Base-by-base conservation (phyloP, 108 stramenopile species). In the Nannochloropsis salina region DNA sequence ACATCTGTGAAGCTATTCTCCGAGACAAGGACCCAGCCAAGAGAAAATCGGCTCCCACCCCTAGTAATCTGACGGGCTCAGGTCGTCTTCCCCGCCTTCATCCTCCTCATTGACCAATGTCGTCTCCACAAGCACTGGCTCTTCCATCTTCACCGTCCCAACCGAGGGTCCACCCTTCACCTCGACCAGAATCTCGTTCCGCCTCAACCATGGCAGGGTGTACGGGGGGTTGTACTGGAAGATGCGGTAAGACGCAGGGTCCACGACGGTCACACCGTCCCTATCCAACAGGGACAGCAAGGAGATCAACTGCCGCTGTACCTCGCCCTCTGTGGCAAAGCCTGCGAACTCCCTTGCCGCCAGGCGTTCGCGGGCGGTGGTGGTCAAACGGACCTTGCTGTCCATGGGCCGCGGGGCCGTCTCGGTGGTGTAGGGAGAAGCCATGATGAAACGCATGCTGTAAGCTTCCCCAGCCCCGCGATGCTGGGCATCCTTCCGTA, bases 141-240 rank as follows among this genome's bases (percentile, higher is more conserved):
- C 31, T 31, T 31, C 31, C 31, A 31, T 1, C 31, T 31, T 31
- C 31, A 31, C 31, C 31, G 31, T 31, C 31, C 31, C 31, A 31
- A 31, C 31, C 31, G 31, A 74, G n/a, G 61, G 61, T 74, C 15
- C 61, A 74, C 61, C 61, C 61, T 3, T 44, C 31, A 90, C 86
- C 47, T 84, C 44, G n/a, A 91, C 83, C 18, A 84, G 94, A 91
- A 98, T 94, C 82, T 96, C 96, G 83, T 98, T 98, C 43, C 94
- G 90, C 18, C 96, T 90, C 42, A 93, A 92, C 97, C 97, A 97
- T 9, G 96, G 96, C 2, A 94, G 93, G 1, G 97, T 97, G 86
- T 97, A 98, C 5, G 97, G 97, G 84, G 96, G 96, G 84, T 98
- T 98, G 91, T 98, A 98, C 86, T 96, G 96, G 43, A 90, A 82